phyloP scores from a whole-genome alignment of 1,139 yeast genomes.

The Wickerhamiella infanticola region DNA sequence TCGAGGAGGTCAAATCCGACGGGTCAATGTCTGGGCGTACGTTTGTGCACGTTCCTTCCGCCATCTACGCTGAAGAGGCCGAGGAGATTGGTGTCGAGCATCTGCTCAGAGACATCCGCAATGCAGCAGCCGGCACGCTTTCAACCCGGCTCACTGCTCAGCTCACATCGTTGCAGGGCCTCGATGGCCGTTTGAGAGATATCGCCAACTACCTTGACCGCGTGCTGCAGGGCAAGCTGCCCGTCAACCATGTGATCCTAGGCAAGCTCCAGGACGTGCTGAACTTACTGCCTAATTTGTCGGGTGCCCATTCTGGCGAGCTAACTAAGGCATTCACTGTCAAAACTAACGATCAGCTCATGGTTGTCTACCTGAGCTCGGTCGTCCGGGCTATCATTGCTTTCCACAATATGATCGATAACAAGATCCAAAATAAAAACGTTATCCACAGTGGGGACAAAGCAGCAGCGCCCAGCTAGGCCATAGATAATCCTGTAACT shows the following conservation, averaged over 20 bases:
- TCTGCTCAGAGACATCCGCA: conserved; percentile 80
- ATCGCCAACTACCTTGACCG: conserved; percentile 68
- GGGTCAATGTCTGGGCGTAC: conserved; percentile 92
- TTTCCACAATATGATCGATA: conserved; percentile 91
- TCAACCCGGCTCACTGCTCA: conserved; percentile 80
- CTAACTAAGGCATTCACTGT: conserved; percentile 71
- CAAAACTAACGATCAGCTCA: conserved; percentile 88
- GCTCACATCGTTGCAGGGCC: conserved; percentile 72
- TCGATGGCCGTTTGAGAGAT: conserved; percentile 65
- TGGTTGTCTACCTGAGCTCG: conserved; percentile 82
- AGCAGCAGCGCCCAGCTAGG: background rate
- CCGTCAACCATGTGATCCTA: conserved; percentile 77
- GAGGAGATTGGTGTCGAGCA: conserved; percentile 99
- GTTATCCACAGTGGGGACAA: background rate
- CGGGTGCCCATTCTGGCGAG: conserved; percentile 25
- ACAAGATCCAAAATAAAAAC: conserved; percentile 58
- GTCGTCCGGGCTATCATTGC: conserved; percentile 90
- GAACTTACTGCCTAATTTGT: conserved; percentile 76
- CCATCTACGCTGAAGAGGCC: conserved; percentile 95
- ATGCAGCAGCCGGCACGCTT: conserved; percentile 89
- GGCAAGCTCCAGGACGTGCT: conserved; percentile 92
- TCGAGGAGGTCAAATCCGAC: conserved; percentile 91
- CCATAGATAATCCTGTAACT: too few species aligned
- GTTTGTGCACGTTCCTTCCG: conserved; percentile 82
- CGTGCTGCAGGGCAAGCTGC: conserved; percentile 55